Conservation (phyloP, 2,329 filamentous ascomycete species). For the Ophiostoma ulmi region DNA sequence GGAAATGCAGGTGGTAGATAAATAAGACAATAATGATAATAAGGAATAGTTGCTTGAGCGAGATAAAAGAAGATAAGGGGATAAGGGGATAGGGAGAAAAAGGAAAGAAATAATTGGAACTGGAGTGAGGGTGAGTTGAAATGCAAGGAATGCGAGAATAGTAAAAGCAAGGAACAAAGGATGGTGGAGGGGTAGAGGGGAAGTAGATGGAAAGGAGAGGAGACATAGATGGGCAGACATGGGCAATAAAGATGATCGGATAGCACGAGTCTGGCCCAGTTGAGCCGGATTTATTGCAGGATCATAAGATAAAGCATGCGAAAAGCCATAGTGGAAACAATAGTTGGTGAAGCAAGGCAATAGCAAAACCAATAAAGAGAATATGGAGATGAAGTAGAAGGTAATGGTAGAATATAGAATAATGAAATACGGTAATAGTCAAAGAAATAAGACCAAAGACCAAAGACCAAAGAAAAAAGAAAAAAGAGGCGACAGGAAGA, state of each 20-base stretch:
- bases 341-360: too few species aligned
- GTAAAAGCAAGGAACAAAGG: not conserved
- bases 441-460: not conserved
- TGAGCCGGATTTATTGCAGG: too few species aligned
- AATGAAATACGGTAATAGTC: not conserved
- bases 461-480: not conserved
- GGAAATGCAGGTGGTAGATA: conserved; percentile 1
- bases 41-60: too few species aligned
- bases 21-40: not conserved
- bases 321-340: too few species aligned
- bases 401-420: not conserved
- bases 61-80: not conserved
- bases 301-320: too few species aligned
- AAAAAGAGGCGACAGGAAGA: not conserved
- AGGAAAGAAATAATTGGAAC: not conserved
- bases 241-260: too few species aligned
- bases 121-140: not conserved
- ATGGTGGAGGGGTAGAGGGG: not conserved
- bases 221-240: not conserved
- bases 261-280: too few species aligned
- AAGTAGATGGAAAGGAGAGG: not conserved
- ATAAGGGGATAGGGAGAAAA: not conserved
- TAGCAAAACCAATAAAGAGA: too few species aligned
- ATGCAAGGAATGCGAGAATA: not conserved
- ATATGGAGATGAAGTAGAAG: too few species aligned